These are phyloP conservation scores for Glycine tomentella DNA, from an alignment of 306 rosid genomes.

Conservation along the genomic window DNA sequence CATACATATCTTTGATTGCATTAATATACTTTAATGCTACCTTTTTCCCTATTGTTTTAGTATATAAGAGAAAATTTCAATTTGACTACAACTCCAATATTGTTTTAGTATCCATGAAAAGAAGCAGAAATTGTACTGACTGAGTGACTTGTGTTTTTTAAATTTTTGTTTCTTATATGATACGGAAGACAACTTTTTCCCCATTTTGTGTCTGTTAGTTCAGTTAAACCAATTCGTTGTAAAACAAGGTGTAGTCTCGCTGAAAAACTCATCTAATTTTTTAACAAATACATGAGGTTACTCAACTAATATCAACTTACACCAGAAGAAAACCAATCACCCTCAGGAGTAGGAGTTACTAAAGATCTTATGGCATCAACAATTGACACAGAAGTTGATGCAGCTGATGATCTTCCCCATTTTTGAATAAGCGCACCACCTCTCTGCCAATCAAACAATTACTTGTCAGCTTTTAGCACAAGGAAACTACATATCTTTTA, in stretches of 20 bases:
- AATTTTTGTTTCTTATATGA: not conserved
- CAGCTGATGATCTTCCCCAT: conserved; percentile 99
- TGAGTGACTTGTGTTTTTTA: not conserved
- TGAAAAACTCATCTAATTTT: conserved; percentile 20
- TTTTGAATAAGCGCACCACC: conserved; percentile 89
- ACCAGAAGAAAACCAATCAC: conserved; percentile 97
- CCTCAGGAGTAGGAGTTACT: conserved; percentile 89
- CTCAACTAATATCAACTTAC: conserved; percentile 61
- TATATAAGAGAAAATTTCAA: not conserved
- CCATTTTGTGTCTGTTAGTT: not conserved
- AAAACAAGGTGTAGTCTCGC: not conserved
- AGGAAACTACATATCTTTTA: conserved; percentile 22
- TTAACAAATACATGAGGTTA: conserved; percentile 1
- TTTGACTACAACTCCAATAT: not conserved
- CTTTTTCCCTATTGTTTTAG: no score
- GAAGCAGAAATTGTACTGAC: conserved; percentile 1
- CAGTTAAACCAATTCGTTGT: not conserved
- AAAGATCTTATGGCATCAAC: conserved; percentile 89
- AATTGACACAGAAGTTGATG: conserved; percentile 90
- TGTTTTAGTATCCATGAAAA: conserved; percentile 4
- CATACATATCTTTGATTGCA: no score
- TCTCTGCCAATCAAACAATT: conserved; percentile 65
- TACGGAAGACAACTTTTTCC: not conserved
- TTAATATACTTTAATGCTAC: no score
- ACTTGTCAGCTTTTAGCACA: conserved; percentile 38